These are phyloP conservation scores for Sordariomycetes sp. DNA, from an alignment of 2,329 filamentous ascomycete genomes.

Conservation along the genomic window DNA sequence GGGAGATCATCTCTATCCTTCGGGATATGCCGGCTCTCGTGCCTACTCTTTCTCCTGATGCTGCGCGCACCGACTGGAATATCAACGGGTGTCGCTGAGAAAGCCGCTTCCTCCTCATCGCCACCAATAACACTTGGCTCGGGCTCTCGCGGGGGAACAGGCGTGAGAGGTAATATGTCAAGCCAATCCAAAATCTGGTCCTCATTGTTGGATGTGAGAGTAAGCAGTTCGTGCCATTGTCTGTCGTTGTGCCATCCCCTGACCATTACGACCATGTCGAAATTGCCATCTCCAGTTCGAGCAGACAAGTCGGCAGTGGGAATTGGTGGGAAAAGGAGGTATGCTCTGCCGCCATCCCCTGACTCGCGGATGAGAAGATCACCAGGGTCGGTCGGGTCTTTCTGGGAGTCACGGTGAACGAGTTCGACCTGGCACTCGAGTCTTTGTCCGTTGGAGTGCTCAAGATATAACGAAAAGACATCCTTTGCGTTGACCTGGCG, in stretches of 20 bases:
- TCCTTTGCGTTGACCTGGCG: constrained; percentile 86
- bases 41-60: constrained; percentile 13
- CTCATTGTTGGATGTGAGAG: constrained; percentile 66
- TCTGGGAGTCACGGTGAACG: constrained; percentile 70
- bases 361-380: constrained; percentile 91
- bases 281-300: constrained; percentile 59
- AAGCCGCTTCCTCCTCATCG: constrained; percentile 15
- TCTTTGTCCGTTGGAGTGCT: constrained; percentile 83
- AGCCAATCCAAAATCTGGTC: constrained; percentile 81
- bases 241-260: constrained; percentile 55
- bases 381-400: constrained; percentile 57
- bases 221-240: constrained; percentile 79
- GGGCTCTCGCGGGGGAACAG: constrained; percentile 34
- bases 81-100: constrained; percentile 9
- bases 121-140: constrained; percentile 22
- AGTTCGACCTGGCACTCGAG: constrained; percentile 85
- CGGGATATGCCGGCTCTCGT: too few species aligned
- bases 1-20: constrained; percentile 8
- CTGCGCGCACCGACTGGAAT: constrained; percentile 21
- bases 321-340: constrained; percentile 90
- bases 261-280: constrained; percentile 80
- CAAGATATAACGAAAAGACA: constrained; percentile 75
- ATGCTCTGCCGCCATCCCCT: constrained; percentile 61
- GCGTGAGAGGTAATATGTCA: constrained; percentile 56
- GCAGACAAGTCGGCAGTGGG: constrained; percentile 66